Evolutionary conservation across 2,329 filamentous ascomycete species (phyloP).

Genomic region (Triangularia verruculosa): DNA sequence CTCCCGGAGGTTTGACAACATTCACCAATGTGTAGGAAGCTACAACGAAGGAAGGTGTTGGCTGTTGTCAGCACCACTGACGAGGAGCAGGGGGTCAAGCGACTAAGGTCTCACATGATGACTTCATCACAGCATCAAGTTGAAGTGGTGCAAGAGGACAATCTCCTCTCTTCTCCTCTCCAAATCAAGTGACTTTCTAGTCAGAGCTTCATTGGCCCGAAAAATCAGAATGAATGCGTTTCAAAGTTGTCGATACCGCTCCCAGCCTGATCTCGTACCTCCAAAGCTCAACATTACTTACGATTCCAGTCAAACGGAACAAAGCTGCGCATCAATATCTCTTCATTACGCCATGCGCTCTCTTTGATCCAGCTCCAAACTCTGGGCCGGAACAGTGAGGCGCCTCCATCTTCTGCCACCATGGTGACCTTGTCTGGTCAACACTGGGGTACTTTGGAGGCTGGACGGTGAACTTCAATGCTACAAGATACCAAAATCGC

Average conservation of each 20-base stretch:
- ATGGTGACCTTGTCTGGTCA: conserved; percentile 44
- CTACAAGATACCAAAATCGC: conserved; percentile 37
- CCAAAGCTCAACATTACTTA: neutral
- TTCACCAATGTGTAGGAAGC: too few relatives aligned
- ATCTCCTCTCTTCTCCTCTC: neutral
- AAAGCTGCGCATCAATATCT: conserved; percentile 7
- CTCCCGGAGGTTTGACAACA: too few relatives aligned
- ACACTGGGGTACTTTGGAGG: conserved; percentile 40
- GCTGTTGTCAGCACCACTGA: neutral
- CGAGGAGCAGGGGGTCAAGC: neutral
- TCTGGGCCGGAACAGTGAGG: conserved; percentile 39
- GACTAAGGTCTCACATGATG: neutral
- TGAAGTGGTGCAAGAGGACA: neutral
- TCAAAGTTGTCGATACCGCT: too few relatives aligned
- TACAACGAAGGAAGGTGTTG: neutral
- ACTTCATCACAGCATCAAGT: neutral
- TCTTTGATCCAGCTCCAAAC: conserved; percentile 3
- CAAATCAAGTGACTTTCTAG: too few relatives aligned
- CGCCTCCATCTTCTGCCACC: conserved; percentile 43
- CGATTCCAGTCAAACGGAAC: neutral
- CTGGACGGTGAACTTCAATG: conserved; percentile 41
- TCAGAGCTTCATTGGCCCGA: too few relatives aligned
- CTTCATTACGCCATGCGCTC: conserved; percentile 18
- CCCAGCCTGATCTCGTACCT: too few relatives aligned
- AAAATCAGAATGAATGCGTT: too few relatives aligned